phyloP scores from a whole-genome alignment of 441 rosid species.

The Hypseocharis bilobata region DNA sequence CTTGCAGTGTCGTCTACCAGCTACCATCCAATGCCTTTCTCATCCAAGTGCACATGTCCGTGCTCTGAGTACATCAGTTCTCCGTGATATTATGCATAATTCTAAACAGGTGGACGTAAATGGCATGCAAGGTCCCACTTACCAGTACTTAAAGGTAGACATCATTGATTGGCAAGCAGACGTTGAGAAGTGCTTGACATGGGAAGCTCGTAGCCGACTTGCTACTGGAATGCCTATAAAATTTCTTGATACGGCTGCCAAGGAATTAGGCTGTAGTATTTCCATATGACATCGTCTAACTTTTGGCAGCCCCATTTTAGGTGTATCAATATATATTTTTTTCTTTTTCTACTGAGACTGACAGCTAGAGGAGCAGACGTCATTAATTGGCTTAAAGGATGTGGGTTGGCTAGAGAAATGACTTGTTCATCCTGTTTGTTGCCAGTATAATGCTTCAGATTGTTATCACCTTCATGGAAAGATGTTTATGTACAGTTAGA shows the following conservation, averaged over 20 bases:
- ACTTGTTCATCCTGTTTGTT: constrained; percentile 7
- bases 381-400: constrained; percentile 14
- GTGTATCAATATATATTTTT: constrained; percentile 18
- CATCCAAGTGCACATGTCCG: constrained; percentile 97
- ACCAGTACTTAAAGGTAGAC: constrained; percentile 41
- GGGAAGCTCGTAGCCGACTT: constrained; percentile 88
- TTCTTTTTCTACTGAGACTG: constrained; percentile 12
- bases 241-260: constrained; percentile 62
- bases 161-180: constrained; percentile 71
- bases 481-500: constrained; percentile 22
- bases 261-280: constrained; percentile 71
- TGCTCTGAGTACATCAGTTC: constrained; percentile 80
- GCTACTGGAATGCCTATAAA: constrained; percentile 57
- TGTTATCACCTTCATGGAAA: neutral
- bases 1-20: constrained; percentile 89
- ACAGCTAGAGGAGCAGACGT: constrained; percentile 17
- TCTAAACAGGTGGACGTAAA: constrained; percentile 42
- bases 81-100: constrained; percentile 53
- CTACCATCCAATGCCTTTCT: constrained; percentile 75
- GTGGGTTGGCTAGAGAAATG: neutral
- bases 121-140: constrained; percentile 44
- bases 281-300: constrained; percentile 35
- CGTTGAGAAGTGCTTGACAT: constrained; percentile 66
- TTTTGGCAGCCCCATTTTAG: constrained; percentile 15
- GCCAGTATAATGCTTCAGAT: constrained; percentile 5